These are phyloP conservation scores for Dothistroma septosporum DNA, from an alignment of 2,329 filamentous ascomycete species.

Conservation along the genomic window DNA sequence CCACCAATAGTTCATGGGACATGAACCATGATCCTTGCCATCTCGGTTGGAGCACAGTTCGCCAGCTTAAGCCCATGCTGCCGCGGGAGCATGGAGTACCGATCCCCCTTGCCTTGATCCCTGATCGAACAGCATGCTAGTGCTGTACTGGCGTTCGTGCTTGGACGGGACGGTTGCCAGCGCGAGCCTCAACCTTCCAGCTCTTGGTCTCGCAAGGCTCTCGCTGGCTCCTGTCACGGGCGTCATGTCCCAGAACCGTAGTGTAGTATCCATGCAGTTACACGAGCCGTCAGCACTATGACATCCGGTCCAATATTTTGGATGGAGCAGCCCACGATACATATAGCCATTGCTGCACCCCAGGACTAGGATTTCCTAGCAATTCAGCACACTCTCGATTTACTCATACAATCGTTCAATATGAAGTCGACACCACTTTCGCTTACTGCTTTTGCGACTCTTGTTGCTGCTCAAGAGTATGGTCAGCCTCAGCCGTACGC, in stretches of 20 bases:
- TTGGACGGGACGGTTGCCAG: neutral
- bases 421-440: slow-evolving; percentile 3
- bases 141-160: neutral
- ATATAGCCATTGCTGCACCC: slow-evolving; percentile 2
- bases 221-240: neutral
- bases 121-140: neutral
- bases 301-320: neutral
- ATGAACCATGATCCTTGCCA: neutral
- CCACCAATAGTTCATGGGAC: neutral
- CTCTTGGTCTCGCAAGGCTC: neutral
- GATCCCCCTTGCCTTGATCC: neutral
- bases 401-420: neutral
- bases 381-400: neutral
- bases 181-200: neutral
- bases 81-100: neutral
- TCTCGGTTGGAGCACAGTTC: neutral
- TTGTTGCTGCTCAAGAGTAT: neutral
- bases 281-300: slow-evolving; percentile 1
- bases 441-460: neutral
- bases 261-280: neutral
- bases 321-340: neutral
- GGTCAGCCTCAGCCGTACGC: neutral
- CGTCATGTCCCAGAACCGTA: neutral
- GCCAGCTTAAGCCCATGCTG: neutral
- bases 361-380: neutral